Conservation (phyloP, 345 rosid genomes). For the Trapa incisa region DNA sequence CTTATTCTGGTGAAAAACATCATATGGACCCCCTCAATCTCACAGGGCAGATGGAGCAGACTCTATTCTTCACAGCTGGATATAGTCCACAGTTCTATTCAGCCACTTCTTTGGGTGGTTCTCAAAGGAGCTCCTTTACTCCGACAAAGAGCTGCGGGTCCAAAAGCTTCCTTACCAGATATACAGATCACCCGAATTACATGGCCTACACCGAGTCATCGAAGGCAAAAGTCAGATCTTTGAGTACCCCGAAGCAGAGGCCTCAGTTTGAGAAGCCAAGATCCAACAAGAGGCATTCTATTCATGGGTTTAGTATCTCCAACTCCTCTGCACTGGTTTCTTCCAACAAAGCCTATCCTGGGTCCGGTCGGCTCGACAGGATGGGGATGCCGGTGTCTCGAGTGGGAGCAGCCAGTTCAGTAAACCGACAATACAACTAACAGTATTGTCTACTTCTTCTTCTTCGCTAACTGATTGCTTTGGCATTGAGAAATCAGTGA, state of each 20-base stretch:
- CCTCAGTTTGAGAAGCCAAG: conserved; percentile 53
- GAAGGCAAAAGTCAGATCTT: conserved; percentile 63
- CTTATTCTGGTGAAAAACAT: conserved; percentile 47
- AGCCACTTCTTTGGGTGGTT: conserved; percentile 52
- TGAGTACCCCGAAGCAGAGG: conserved; percentile 77
- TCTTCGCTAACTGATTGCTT: background rate
- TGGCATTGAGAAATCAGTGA: background rate
- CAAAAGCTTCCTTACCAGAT: conserved; percentile 36
- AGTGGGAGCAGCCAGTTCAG: background rate
- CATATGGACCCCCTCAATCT: conserved; percentile 28
- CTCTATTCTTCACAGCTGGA: conserved; percentile 44
- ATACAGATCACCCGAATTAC: conserved; percentile 62
- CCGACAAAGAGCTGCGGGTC: conserved; percentile 53
- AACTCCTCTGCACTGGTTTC: conserved; percentile 37
- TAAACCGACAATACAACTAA: background rate
- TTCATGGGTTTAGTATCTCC: conserved; percentile 31
- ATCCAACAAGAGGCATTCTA: conserved; percentile 48
- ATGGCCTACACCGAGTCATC: conserved; percentile 87
- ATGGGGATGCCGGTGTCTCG: conserved; percentile 65
- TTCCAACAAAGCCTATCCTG: conserved; percentile 72
- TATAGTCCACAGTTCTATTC: conserved; percentile 65
- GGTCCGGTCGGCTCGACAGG: conserved; percentile 84
- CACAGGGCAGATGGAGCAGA: conserved; percentile 34
- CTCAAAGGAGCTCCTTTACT: conserved; percentile 51
- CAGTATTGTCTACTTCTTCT: background rate